A percentile compares a stretch with the other conserved stretches of the same genome.
These are phyloP conservation scores for Monosporascus sp. DNA, from an alignment of 2,329 filamentous ascomycete genomes.

Conservation along the genomic window DNA sequence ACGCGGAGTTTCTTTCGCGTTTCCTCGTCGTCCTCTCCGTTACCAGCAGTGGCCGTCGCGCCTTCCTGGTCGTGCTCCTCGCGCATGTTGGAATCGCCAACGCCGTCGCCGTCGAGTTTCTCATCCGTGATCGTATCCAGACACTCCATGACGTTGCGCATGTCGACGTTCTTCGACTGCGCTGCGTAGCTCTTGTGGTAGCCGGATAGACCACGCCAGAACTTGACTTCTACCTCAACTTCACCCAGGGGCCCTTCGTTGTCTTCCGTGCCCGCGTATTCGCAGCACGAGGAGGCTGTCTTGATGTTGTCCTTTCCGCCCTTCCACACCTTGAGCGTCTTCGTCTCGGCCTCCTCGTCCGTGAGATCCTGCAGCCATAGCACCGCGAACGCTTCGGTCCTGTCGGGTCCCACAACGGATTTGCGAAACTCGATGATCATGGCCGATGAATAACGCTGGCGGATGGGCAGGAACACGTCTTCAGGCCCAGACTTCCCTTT, in stretches of 20 bases:
- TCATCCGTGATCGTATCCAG: constrained; percentile 57
- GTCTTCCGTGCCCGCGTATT: constrained; percentile 39
- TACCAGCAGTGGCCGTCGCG: constrained; percentile 7
- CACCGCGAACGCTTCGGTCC: constrained; percentile 56
- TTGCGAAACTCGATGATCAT: constrained; percentile 56
- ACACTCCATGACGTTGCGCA: constrained; percentile 59
- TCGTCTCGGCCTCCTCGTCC: constrained; percentile 58
- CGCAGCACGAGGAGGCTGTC: constrained; percentile 29
- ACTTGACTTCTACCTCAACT: constrained; percentile 51
- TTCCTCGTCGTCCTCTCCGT: constrained; percentile 23
- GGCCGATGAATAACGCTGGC: constrained; percentile 54
- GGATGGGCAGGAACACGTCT: constrained; percentile 49
- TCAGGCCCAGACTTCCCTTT: constrained; percentile 35
- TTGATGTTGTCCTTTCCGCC: constrained; percentile 49
- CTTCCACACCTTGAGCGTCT: constrained; percentile 61
- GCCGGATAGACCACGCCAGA: constrained; percentile 57
- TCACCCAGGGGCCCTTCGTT: constrained; percentile 52
- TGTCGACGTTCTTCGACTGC: constrained; percentile 44
- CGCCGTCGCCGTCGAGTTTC: constrained; percentile 29
- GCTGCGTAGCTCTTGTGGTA: constrained; percentile 52
- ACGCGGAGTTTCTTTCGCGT: constrained; percentile 25
- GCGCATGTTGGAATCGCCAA: constrained; percentile 10
- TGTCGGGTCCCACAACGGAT: constrained; percentile 46
- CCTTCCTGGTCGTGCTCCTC: neutral
- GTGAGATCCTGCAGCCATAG: constrained; percentile 65